These are phyloP conservation scores for Helotiales sp. DNA, from an alignment of 2,329 filamentous ascomycete genomes.

Conservation along the genomic window DNA sequence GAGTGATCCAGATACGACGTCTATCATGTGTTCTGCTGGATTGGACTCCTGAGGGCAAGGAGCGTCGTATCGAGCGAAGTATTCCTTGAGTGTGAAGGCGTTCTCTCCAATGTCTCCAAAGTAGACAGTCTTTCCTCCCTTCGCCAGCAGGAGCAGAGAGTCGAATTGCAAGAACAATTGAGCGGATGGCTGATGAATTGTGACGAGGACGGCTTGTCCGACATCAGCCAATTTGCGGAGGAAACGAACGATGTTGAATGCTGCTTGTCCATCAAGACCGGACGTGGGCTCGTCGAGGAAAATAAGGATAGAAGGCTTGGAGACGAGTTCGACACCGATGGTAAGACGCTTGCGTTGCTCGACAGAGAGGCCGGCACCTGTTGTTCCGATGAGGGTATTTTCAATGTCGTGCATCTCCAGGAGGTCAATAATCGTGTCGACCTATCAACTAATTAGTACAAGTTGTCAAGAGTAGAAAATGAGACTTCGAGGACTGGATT, in stretches of 20 bases:
- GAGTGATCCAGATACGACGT: conserved; percentile 47
- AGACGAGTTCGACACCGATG: conserved; percentile 59
- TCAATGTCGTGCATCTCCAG: conserved; percentile 67
- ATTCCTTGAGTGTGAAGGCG: conserved; percentile 55
- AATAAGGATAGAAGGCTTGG: conserved; percentile 57
- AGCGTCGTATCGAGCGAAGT: conserved; percentile 57
- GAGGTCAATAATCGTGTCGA: conserved; percentile 72
- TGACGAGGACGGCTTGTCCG: conserved; percentile 55
- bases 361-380: conserved; percentile 60
- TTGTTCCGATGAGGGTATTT: conserved; percentile 63
- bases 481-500: too few species aligned
- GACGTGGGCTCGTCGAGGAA: conserved; percentile 63
- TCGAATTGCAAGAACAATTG: conserved; percentile 58
- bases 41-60: conserved; percentile 42
- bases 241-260: conserved; percentile 64
- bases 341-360: conserved; percentile 63
- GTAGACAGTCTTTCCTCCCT: conserved; percentile 67
- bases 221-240: conserved; percentile 59
- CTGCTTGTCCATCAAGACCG: conserved; percentile 63
- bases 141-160: conserved; percentile 61
- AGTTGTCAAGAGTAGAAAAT: too few species aligned
- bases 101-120: conserved; percentile 66
- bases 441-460: too few species aligned
- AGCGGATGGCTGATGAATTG: conserved; percentile 55
- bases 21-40: conserved; percentile 47